phyloP scores from a whole-genome alignment of 805 yeast species.

The Wickerhamiella azyma region DNA sequence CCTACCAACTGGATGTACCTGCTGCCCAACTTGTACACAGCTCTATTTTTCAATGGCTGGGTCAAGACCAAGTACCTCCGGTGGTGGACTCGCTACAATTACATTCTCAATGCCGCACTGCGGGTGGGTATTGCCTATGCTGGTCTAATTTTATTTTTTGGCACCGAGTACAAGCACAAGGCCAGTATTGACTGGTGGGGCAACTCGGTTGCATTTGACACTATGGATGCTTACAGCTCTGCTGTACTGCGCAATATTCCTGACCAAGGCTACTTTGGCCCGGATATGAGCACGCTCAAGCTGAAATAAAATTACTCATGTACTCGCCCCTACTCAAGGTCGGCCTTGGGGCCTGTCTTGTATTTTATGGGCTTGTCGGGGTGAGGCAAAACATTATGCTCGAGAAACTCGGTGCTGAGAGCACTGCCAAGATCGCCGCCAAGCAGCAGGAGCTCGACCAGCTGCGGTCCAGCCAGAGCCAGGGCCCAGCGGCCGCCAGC shows the following conservation, averaged over 20 bases:
- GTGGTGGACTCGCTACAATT: slow-evolving; percentile 44
- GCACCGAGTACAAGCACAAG: slow-evolving; percentile 31
- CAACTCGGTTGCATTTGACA: slow-evolving; percentile 26
- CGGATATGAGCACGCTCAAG: slow-evolving; percentile 7
- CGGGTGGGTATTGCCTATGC: slow-evolving; percentile 52
- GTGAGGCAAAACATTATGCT: slow-evolving; percentile 10
- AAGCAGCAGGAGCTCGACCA: slow-evolving; percentile 10
- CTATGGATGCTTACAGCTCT: slow-evolving; percentile 13
- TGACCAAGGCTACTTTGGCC: slow-evolving; percentile 25
- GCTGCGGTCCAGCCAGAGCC: background rate
- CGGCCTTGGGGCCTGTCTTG: slow-evolving; percentile 14
- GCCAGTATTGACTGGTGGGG: slow-evolving; percentile 53
- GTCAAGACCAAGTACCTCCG: slow-evolving; percentile 35
- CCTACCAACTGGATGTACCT: slow-evolving; percentile 20
- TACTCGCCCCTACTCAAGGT: slow-evolving; percentile 12
- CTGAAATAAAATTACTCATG: background rate
- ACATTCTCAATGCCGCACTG: slow-evolving; percentile 42
- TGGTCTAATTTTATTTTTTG: slow-evolving; percentile 43
- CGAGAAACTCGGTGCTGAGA: slow-evolving; percentile 7
- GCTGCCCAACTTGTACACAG: slow-evolving; percentile 18
- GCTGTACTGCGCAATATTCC: slow-evolving; percentile 15
- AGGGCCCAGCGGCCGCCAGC: background rate
- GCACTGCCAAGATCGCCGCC: slow-evolving; percentile 9
- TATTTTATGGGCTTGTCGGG: slow-evolving; percentile 19
- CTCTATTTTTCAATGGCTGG: slow-evolving; percentile 33